Base-by-base conservation (phyloP, 2,329 filamentous ascomycete genomes). In the Fusarium floridanum region DNA sequence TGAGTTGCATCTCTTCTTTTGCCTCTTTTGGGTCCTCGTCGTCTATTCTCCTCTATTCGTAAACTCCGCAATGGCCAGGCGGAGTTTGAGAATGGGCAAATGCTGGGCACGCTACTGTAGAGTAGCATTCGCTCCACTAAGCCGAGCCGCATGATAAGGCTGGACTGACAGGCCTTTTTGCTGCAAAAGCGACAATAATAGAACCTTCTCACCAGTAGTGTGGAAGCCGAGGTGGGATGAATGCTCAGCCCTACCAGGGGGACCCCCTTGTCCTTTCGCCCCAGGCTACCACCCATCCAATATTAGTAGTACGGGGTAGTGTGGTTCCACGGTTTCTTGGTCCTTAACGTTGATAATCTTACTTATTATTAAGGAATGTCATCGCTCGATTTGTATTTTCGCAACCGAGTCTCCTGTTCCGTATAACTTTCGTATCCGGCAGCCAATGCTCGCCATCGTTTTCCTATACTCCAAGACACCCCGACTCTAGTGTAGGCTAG, bases 11-110 rank as follows among this genome's bases (percentile, higher is more conserved):
- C 34, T 36, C 24, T 1, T 71, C 53, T 12, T 34, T 34, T 55
- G 63, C 48, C 17, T 11, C n/a, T 1, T 73, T 61, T 1, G 17
- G 29, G 7, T 61, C 55, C 2, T 74, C 61, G 6, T 75, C 67
- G 12, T 69, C 43, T 48, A 48, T 48, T 48, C 43, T 48, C 5
- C 43, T 24, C 7, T 6, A 27, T 48, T 48, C 43, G 43, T 16
- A 48, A 48, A 48, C 43, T 48, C 43, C 22, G 43, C 43, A 48
- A 6, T 10, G 22, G 8, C 8, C 8, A 48, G 10, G 43, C 43
- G 22, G 43, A 24, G 43, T 48, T 24, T n/a, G 37, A 39, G 37
- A 39, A n/a, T 10, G 2, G 37, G 17, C 17, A 11, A 50, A 50
- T 50, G 45, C 22, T 17, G 14, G 22, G 43, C 14, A 39, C 41